Conservation (phyloP, 345 rosid species). For the Bruguiera sexangula region DNA sequence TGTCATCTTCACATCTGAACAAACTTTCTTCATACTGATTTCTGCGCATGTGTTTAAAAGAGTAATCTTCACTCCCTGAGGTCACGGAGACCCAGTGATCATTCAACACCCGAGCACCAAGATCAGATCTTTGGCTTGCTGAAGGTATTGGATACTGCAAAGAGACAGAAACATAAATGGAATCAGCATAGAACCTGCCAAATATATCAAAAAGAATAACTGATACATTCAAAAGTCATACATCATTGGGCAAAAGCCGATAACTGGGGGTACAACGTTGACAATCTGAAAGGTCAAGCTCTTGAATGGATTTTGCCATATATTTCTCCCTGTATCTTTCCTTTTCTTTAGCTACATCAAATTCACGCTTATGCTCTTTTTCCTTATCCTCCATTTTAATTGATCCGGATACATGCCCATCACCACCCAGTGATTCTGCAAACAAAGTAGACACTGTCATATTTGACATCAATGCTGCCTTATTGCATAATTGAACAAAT, state of each 20-base stretch:
- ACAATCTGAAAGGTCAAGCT: conserved; percentile 91
- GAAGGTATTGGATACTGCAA: conserved; percentile 82
- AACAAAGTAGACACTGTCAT: conserved; percentile 25
- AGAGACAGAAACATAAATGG: conserved; percentile 9
- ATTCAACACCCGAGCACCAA: conserved; percentile 83
- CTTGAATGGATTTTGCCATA: conserved; percentile 83
- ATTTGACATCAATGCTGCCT: not conserved
- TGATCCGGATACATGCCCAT: conserved; percentile 53
- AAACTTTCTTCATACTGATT: conserved; percentile 95
- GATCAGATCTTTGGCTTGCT: conserved; percentile 77
- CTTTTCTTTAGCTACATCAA: conserved; percentile 67
- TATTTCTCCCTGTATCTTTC: conserved; percentile 79
- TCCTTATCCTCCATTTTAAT: conserved; percentile 65
- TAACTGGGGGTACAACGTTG: conserved; percentile 93
- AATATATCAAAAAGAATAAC: conserved; percentile 1
- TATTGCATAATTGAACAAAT: not conserved
- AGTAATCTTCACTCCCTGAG: conserved; percentile 95
- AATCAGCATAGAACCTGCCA: conserved; percentile 11
- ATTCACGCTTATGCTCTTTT: conserved; percentile 63
- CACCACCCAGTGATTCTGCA: conserved; percentile 65
- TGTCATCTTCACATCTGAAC: conserved; percentile 97
- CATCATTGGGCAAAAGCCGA: conserved; percentile 87
- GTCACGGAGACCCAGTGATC: conserved; percentile 98
- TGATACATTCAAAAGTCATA: conserved; percentile 26
- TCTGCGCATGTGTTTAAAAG: conserved; percentile 95